phyloP scores from a whole-genome alignment of 2,329 filamentous ascomycete genomes.

The Sporothrix inflata region DNA sequence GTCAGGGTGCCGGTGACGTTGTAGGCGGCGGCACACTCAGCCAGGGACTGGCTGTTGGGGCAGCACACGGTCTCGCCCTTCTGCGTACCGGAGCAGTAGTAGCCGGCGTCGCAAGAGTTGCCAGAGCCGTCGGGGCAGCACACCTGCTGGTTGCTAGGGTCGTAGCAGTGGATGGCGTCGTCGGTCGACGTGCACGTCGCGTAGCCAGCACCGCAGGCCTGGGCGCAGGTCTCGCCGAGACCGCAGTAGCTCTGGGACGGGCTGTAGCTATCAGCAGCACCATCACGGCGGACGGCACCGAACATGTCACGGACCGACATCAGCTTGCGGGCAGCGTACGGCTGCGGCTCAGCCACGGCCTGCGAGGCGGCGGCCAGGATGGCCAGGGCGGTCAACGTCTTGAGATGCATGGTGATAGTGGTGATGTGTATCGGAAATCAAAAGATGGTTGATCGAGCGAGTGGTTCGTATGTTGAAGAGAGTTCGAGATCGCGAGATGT shows the following conservation, averaged over 20 bases:
- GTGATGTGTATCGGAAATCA: neutral
- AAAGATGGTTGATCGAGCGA: neutral
- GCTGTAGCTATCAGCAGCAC: constrained; percentile 49
- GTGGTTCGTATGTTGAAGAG: neutral
- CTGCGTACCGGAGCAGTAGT: constrained; percentile 61
- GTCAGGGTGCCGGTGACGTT: constrained; percentile 53
- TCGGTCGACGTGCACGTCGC: constrained; percentile 55
- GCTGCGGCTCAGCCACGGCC: constrained; percentile 41
- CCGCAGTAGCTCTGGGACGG: constrained; percentile 54
- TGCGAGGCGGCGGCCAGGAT: constrained; percentile 48
- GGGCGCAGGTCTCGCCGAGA: constrained; percentile 55
- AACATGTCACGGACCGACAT: constrained; percentile 44
- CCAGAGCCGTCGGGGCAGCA: constrained; percentile 63
- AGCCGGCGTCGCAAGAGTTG: constrained; percentile 63
- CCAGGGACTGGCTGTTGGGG: constrained; percentile 57
- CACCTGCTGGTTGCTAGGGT: constrained; percentile 53
- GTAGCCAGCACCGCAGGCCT: constrained; percentile 58
- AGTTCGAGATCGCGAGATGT: neutral
- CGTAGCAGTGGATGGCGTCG: constrained; percentile 60
- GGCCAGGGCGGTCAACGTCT: constrained; percentile 46
- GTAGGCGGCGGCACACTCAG: constrained; percentile 57
- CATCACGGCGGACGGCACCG: constrained; percentile 50
- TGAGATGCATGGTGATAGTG: constrained; percentile 51
- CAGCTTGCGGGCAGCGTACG: constrained; percentile 42
- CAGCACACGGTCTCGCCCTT: constrained; percentile 62